Conservation (phyloP, 106 monocot species). For the Iris macrosiphon region DNA sequence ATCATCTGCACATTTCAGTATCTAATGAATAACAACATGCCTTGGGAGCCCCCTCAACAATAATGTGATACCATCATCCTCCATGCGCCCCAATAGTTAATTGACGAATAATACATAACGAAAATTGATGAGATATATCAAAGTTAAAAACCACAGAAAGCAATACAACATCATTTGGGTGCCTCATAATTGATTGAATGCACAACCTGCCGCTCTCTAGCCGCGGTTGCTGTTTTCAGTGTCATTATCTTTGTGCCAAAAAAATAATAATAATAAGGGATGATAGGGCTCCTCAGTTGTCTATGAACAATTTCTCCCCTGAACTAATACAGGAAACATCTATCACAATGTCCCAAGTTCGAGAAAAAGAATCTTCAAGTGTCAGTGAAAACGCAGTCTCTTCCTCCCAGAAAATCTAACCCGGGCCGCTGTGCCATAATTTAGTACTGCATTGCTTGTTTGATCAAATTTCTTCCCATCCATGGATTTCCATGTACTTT, state of each 20-base stretch:
- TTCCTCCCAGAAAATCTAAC: not conserved
- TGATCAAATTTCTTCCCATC: slow-evolving; percentile 3
- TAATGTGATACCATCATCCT: no score
- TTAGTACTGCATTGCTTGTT: not conserved
- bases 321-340: not conserved
- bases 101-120: no score
- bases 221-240: not conserved
- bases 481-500: no score
- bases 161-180: not conserved
- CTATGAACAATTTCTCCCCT: not conserved
- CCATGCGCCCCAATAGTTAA: no score
- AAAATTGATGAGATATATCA: no score
- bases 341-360: slow-evolving; percentile 21
- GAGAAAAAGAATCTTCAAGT: slow-evolving; percentile 2
- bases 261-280: not conserved
- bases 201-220: not conserved
- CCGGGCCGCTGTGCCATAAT: no score
- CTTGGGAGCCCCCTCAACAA: no score
- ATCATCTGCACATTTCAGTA: slow-evolving; percentile 51
- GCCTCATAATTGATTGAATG: not conserved
- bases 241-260: slow-evolving; percentile 5
- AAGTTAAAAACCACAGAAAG: not conserved
- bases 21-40: slow-evolving; percentile 28
- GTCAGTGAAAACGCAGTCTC: not conserved
- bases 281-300: not conserved